Base-by-base conservation (phyloP, 2,329 filamentous ascomycete species). In the Penicillium sp. region DNA sequence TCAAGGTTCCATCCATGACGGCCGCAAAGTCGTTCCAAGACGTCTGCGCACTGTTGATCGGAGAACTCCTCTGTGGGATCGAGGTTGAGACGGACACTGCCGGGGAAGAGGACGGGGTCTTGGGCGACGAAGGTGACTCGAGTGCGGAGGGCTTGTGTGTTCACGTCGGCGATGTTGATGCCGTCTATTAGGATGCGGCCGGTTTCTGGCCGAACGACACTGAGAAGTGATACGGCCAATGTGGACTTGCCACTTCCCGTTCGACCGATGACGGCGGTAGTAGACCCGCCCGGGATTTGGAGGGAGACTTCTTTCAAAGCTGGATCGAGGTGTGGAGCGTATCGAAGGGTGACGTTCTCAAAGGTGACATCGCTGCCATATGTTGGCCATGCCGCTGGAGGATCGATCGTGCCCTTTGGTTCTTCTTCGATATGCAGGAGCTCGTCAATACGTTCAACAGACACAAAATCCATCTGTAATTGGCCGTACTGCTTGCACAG, bases 391-490 rank as follows among this genome's bases (percentile, higher is more conserved):
- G 86, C 85, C 0, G 89, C 87, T 0, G 91, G 91, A 0, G 92
- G 92, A 1, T 85, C 78, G 3, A 91, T 76, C 0, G 85, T 83
- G 1, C 92, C 92, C 0, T 80, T 82, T 0, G 87, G 81, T 73
- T 97, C 93, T 72, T 91, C 87, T 17, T 93, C 90, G 0, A 97
- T 84, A 61, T 91, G 86, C 1, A 95, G 83, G 0, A 97, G 84
- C 75, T 95, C 91, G 10, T 95, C 88, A 0, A 97, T 89, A 44
- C 93, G 87, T 77, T 97, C 93, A 0, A 97, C 91, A 0, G 91
- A 93, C 0, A 96, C 92, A 68, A 96, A 96, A 72, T 96, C 90
- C 85, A 97, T 93, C 74, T 97, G 92, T 1, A 97, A 83, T 71
- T 91, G 87, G 2, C 93, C 93, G 70, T 96, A 96, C 61, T 88